These are phyloP conservation scores for Daedaleopsis nitida DNA, from an alignment of 768 basidiomycete species.

Conservation along the genomic window DNA sequence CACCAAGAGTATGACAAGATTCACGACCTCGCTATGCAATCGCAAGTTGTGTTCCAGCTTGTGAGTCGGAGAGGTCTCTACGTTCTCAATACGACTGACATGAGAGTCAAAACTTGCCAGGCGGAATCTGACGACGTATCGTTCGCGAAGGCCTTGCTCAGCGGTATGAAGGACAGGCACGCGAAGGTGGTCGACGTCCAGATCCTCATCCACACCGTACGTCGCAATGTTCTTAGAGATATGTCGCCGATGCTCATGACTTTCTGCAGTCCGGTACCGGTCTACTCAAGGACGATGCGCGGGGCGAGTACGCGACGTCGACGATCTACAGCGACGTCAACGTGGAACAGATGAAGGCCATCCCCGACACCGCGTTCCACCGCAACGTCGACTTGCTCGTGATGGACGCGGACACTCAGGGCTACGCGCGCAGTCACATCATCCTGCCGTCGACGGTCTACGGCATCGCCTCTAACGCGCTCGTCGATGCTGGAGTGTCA, in stretches of 20 bases:
- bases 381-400: conserved; percentile 51
- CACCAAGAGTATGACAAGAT: conserved; percentile 40
- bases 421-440: conserved; percentile 54
- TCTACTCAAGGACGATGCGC: conserved; percentile 47
- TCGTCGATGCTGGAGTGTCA: conserved; percentile 54
- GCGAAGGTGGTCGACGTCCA: conserved; percentile 44
- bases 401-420: conserved; percentile 50
- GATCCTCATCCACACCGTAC: conserved; percentile 63
- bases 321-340: conserved; percentile 54
- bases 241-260: neutral
- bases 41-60: conserved; percentile 40
- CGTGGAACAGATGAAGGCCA: conserved; percentile 43
- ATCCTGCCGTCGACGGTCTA: conserved; percentile 62
- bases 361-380: conserved; percentile 49
- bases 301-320: conserved; percentile 41
- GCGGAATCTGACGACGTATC: conserved; percentile 50
- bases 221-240: conserved; percentile 21
- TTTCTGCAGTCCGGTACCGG: conserved; percentile 31
- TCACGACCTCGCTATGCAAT: conserved; percentile 39
- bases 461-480: conserved; percentile 48
- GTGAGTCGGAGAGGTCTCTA: too few species aligned
- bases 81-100: neutral
- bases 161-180: conserved; percentile 51
- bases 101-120: conserved; percentile 29
- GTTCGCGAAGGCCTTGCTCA: conserved; percentile 48